A percentile compares a stretch with the other conserved stretches of the same genome.
Evolutionary conservation across 2,329 filamentous ascomycete genomes (phyloP).

Genomic region (Ophiostoma ulmi): DNA sequence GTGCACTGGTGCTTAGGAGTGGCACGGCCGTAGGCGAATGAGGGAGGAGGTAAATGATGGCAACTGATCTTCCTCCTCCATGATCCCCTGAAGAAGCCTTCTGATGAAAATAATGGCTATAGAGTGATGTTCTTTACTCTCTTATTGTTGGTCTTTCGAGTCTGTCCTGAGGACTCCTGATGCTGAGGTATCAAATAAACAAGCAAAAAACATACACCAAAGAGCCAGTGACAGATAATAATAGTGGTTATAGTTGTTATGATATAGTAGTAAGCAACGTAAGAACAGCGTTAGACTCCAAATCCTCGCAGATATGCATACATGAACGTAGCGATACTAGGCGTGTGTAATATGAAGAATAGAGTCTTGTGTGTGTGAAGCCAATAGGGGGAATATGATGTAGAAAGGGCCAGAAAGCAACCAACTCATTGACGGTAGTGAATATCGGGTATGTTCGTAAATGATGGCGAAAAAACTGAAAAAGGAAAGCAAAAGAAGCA

Average conservation of each 20-base stretch:
- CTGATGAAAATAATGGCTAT: not conserved
- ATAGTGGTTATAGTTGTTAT: not conserved
- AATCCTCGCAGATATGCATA: not conserved
- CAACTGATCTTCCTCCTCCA: not conserved
- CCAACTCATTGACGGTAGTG: not conserved
- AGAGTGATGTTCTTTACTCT: not conserved
- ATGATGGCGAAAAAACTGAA: not conserved
- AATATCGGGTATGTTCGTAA: slow-evolving; percentile 13
- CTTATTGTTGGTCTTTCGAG: not conserved
- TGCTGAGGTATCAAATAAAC: not conserved
- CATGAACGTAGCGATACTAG: not conserved
- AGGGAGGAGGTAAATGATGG: slow-evolving; percentile 4
- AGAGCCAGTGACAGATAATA: not conserved
- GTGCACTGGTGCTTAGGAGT: not conserved
- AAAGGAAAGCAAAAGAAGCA: not conserved
- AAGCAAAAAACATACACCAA: not conserved
- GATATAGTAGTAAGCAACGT: not conserved
- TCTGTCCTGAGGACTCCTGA: not conserved
- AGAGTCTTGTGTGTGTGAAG: not conserved
- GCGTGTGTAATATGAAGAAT: too few species aligned
- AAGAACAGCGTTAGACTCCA: not conserved
- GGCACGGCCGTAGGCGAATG: not conserved
- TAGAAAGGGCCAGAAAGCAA: not conserved
- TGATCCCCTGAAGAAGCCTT: not conserved
- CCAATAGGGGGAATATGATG: slow-evolving; percentile 11